A percentile compares a stretch with the other conserved stretches of the same genome.
Evolutionary conservation across 495 filamentous ascomycete species (phyloP).

Genomic region (Aspergillus carlsbadensis): DNA sequence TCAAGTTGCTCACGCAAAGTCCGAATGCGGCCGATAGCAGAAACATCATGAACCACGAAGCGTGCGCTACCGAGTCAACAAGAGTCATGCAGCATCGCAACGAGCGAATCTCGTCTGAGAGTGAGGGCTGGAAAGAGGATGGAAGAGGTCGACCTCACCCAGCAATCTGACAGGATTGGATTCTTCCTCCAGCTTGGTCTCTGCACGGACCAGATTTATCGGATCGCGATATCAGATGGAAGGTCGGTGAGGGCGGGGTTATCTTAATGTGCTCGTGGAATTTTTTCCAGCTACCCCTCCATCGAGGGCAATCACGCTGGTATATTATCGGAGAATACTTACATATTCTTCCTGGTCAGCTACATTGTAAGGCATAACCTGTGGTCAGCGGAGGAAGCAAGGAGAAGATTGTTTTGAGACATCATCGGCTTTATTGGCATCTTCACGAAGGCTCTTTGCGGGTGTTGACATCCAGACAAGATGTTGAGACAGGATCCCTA

Average conservation of each 20-base stretch:
- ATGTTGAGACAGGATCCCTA: background rate
- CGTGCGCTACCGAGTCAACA: background rate
- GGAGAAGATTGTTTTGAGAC: conserved; percentile 9
- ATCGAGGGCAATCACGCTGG: background rate
- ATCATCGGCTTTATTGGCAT: background rate
- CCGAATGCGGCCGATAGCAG: background rate
- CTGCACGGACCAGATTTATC: conserved; percentile 12
- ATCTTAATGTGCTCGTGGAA: conserved; percentile 4
- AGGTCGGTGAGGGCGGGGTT: conserved; percentile 11
- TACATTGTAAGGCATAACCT: background rate
- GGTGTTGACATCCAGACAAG: background rate
- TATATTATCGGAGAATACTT: background rate
- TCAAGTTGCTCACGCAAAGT: background rate
- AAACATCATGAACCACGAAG: conserved; percentile 1
- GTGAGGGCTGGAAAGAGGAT: background rate
- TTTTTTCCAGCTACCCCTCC: conserved; percentile 3
- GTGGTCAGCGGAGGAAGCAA: conserved; percentile 1
- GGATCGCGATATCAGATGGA: conserved; percentile 8
- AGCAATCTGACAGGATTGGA: conserved; percentile 5
- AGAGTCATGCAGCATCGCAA: background rate
- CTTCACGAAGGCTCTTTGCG: background rate
- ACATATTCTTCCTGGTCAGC: background rate
- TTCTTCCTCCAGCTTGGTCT: background rate
- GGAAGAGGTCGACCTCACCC: background rate
- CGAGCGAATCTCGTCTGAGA: background rate